Percentiles rank a stretch among this genome's conserved stretches.
These are phyloP conservation scores for Trichoderma afroharzianum DNA, from an alignment of 2,329 filamentous ascomycete genomes.

Conservation along the genomic window DNA sequence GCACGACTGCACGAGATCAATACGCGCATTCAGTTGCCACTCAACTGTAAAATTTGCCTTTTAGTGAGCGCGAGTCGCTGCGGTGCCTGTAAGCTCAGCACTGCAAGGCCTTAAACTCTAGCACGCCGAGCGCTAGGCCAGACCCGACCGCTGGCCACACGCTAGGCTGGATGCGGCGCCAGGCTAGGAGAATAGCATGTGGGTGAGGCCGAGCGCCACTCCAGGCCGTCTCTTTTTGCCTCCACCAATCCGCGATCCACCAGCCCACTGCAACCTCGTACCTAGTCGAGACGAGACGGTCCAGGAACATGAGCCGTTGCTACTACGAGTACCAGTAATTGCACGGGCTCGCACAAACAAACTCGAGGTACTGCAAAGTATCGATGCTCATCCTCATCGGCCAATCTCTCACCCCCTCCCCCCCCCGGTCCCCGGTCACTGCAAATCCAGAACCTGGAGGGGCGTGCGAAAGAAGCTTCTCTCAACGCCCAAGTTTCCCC, in stretches of 20 bases:
- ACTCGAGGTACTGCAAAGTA: not conserved
- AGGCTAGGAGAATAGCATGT: slow-evolving; percentile 14
- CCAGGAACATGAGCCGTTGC: slow-evolving; percentile 5
- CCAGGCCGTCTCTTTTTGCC: not conserved
- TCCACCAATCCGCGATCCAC: slow-evolving; percentile 3
- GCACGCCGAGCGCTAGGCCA: slow-evolving; percentile 11
- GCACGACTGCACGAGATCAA: not conserved
- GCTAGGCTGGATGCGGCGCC: not conserved
- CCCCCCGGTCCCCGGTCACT: not conserved
- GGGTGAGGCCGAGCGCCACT: slow-evolving; percentile 16
- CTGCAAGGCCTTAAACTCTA: not conserved
- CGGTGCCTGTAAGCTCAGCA: not conserved
- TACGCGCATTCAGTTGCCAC: not conserved
- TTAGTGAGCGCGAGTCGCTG: not conserved
- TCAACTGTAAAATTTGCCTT: not conserved
- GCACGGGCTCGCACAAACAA: not conserved
- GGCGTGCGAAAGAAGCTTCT: not conserved
- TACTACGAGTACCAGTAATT: not conserved
- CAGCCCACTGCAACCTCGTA: not conserved
- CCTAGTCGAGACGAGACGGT: not conserved
- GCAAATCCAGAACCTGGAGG: not conserved
- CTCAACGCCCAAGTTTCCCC: not conserved
- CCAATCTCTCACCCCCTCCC: not conserved
- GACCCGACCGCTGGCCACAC: slow-evolving; percentile 1
- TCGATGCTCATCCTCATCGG: not conserved